Percentiles rank a stretch among this genome's conserved stretches.
Conservation (phyloP, 106 monocot genomes). For the Cymbidium sinense region DNA sequence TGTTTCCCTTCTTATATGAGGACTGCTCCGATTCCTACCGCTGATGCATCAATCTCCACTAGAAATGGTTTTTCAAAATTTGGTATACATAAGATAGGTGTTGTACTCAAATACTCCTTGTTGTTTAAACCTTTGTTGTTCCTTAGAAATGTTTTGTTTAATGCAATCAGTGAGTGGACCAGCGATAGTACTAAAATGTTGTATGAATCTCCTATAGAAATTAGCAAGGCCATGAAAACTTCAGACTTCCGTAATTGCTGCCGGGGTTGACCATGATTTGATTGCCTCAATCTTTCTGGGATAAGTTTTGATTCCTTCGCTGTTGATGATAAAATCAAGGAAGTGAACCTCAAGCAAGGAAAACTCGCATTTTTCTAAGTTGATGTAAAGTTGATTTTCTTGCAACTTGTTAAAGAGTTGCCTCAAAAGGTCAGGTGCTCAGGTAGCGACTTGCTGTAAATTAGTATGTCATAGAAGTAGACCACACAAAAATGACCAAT, state of each 20-base stretch:
- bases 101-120: not conserved
- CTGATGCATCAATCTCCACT: not conserved
- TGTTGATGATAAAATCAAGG: not conserved
- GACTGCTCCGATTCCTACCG: no score
- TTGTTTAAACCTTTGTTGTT: not conserved
- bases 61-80: not conserved
- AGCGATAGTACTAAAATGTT: no score
- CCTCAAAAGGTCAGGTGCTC: not conserved
- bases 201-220: no score
- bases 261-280: no score
- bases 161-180: not conserved
- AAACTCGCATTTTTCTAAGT: no score
- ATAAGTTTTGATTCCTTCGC: not conserved
- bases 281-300: not conserved
- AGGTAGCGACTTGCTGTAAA: no score
- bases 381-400: not conserved
- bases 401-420: not conserved
- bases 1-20: not conserved
- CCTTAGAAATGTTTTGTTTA: not conserved
- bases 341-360: not conserved
- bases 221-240: no score
- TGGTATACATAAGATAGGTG: not conserved
- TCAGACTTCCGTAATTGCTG: no score
- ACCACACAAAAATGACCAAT: no score
- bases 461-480: no score